Conservation (phyloP, 2,329 filamentous ascomycete genomes). For the Gliomastix tumulicola region DNA sequence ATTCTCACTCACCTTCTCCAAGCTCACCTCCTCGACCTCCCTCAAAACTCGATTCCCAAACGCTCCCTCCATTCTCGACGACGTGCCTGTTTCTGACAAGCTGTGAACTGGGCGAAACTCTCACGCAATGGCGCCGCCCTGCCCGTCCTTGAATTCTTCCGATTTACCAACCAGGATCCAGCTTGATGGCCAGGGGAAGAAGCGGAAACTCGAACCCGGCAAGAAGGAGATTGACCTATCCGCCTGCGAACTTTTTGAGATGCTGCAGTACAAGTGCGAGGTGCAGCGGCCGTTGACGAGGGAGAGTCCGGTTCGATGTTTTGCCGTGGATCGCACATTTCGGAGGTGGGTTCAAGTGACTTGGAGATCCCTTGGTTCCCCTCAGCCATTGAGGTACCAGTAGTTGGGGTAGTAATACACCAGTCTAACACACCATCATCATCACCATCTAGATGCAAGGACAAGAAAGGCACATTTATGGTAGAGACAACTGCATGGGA, state of each 20-base stretch:
- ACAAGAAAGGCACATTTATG: constrained; percentile 49
- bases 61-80: constrained; percentile 23
- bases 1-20: constrained; percentile 57
- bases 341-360: constrained; percentile 39
- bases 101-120: too few relatives aligned
- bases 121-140: constrained; percentile 51
- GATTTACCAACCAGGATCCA: constrained; percentile 44
- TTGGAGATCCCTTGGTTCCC: too few relatives aligned
- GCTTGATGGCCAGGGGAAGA: constrained; percentile 36
- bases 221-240: constrained; percentile 39
- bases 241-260: constrained; percentile 47
- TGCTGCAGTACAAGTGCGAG: constrained; percentile 55
- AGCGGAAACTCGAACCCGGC: constrained; percentile 39
- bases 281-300: constrained; percentile 38
- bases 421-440: too few relatives aligned
- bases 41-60: constrained; percentile 42
- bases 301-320: constrained; percentile 45
- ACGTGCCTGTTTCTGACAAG: too few relatives aligned
- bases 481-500: constrained; percentile 62
- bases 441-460: constrained; percentile 53
- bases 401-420: too few relatives aligned
- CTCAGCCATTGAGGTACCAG: too few relatives aligned
- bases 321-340: constrained; percentile 52
- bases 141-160: constrained; percentile 44
- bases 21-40: constrained; percentile 48